Evolutionary conservation across 805 yeast genomes (phyloP), one percentile per base, ranked within the genome.

Genomic region (Hanseniaspora guilliermondii): DNA sequence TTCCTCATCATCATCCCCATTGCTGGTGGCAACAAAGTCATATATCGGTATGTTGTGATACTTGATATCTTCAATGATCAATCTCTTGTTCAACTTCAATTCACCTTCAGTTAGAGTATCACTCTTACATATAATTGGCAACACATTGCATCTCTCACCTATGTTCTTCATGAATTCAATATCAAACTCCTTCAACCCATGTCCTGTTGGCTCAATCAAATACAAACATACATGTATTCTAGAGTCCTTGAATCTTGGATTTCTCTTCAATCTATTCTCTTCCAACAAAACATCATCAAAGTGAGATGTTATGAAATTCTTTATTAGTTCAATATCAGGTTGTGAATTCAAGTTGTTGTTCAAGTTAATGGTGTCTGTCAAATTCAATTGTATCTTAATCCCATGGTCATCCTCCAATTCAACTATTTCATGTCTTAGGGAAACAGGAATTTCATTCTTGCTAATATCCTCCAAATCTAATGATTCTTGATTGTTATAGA

Each of bases 341-440:
- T 79, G 77, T 65, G 86, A 82, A 64, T 85, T 82, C 59, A 85
- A 68, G 22, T 81, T 78, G 64, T 82, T 83, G 48, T 89, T 94
- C 68, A 85, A 85, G 49, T 88, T 87, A 9, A 94, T 91, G 1
- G 93, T 85, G 65, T 85, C 94, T 58, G 86, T 82, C 53, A 85
- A 74, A 59, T 83, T 82, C 60, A 85, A 66, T 53, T 82, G 79
- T 61, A 85, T 85, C 71, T 84, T 85, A 60, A 83, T 87, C 55
- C 94, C 93, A 65, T 85, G 93, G 59, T 82, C 83, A 64, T 85
- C 94, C 64, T 85, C 93, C 60, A 85, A 70, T 64, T 85, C 94
- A n/a, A 85, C 93, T 46, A 77, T 78, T 55, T 85, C 89, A 61
- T 83, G 87, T 62, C 94, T 75, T 58, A 85, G 68, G 50, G 80